Conservation (phyloP, 495 filamentous ascomycete species). For the Lichenothelia convexa region DNA sequence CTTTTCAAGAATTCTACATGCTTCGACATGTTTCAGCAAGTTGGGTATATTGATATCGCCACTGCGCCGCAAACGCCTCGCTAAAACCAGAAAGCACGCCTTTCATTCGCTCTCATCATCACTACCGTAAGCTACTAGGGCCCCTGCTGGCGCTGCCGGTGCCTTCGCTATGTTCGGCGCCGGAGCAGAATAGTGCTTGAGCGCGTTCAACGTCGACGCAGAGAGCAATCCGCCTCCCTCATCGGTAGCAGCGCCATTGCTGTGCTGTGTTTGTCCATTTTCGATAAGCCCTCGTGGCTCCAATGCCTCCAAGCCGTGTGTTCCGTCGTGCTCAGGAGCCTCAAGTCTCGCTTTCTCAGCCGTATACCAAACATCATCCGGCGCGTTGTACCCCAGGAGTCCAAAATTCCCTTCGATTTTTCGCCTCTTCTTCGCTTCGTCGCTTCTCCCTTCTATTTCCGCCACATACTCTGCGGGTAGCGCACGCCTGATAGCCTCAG, state of each 20-base stretch:
- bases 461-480: conserved; percentile 85
- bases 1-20: no score
- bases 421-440: conserved; percentile 69
- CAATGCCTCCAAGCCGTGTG: conserved; percentile 7
- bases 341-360: conserved; percentile 25
- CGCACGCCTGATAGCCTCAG: conserved; percentile 78
- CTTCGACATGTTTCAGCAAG: no score
- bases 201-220: conserved; percentile 53
- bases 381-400: conserved; percentile 78
- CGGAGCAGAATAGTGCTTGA: conserved; percentile 29
- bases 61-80: no score
- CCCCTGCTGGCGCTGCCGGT: conserved; percentile 40
- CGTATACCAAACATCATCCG: conserved; percentile 88
- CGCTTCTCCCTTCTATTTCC: conserved; percentile 78
- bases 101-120: conserved; percentile 52
- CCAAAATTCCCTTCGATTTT: conserved; percentile 85
- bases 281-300: conserved; percentile 6
- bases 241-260: conserved; percentile 2
- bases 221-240: conserved; percentile 55
- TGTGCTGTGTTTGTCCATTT: conserved; percentile 5
- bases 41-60: no score
- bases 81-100: no score
- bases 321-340: conserved; percentile 13
- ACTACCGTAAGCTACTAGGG: conserved; percentile 78
- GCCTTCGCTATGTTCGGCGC: conserved; percentile 7